Percentiles rank a stretch among this genome's conserved stretches.
phyloP scores from a whole-genome alignment of 768 basidiomycete species.

The Mycena galericulata region DNA sequence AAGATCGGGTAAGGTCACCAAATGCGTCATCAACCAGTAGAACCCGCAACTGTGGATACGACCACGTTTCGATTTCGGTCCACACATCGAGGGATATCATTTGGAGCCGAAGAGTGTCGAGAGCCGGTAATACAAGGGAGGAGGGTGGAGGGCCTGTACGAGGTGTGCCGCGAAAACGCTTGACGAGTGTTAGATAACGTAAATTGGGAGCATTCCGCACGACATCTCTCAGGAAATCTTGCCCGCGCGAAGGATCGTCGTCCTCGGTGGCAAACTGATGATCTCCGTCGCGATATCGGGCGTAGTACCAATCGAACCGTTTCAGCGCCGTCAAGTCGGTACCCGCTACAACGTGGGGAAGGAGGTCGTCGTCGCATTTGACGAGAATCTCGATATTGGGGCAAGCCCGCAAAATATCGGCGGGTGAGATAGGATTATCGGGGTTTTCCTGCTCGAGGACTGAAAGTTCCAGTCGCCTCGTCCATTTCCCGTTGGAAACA shows the following conservation, averaged over 20 bases:
- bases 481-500: neutral
- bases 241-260: slow-evolving; percentile 7
- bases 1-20: neutral
- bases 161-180: slow-evolving; percentile 2
- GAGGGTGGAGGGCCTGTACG: neutral
- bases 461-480: slow-evolving; percentile 13
- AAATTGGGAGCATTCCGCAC: slow-evolving; percentile 1
- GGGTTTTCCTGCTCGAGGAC: slow-evolving; percentile 10
- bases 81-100: slow-evolving; percentile 3
- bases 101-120: slow-evolving; percentile 6
- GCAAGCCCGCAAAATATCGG: neutral
- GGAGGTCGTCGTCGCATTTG: slow-evolving; percentile 14
- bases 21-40: neutral
- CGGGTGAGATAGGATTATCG: neutral
- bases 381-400: slow-evolving; percentile 18
- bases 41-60: slow-evolving; percentile 3
- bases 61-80: slow-evolving; percentile 5
- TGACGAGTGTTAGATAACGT: slow-evolving; percentile 11
- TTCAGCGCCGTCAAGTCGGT: neutral
- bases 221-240: slow-evolving; percentile 10
- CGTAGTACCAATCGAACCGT: slow-evolving; percentile 14
- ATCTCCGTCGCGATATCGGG: slow-evolving; percentile 4
- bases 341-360: neutral
- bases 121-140: neutral
- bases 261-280: slow-evolving; percentile 17